Evolutionary conservation across 1,284 basidiomycete species (phyloP), one percentile per base, ranked within the genome.

Genomic region (Trametes sp.): DNA sequence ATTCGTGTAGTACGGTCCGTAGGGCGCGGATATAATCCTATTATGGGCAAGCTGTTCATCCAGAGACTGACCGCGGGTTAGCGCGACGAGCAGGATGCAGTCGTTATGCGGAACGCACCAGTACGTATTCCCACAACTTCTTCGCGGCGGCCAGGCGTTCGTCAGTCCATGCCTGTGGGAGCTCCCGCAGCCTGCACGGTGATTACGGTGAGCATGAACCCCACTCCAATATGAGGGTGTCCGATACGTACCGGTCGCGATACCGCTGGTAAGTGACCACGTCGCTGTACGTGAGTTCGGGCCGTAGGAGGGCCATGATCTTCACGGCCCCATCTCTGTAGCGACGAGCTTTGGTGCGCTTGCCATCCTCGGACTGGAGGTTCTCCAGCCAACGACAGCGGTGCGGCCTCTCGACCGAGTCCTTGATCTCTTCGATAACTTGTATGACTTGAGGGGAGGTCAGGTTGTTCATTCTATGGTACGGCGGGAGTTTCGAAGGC

Each of bases 391-490:
- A 60, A 6, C 45, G 28, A 23, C 54, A 57, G 23, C 49, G 45
- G 29, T n/a, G 29, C 10, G 54, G 54, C 21, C 46, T 56, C 16
- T 60, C 64, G 23, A 62, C 54, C 8, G 52, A 59, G 51, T 62
- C 38, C 41, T 62, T 65, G 57, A 65, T 60, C 19, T 60, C 50
- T 24, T 57, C 61, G 21, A 65, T 57, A n/a, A 45, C 50, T 9
- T 52, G 56, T 16, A 61, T 42, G 14, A 50, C 23, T 9, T 51
- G 33, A 35, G 54, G 19, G 21, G 26, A 26, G 24, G n/a, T n/a
- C n/a, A n/a, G 24, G 45, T 8, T 5, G n/a, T 10, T 13, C 45
- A 41, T 41, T 16, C 38, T 41, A 19, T 19, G 8, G 19, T n/a
- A 14, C 3, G 6, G 38, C 16, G n/a, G 19, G 38, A n/a, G 38